Base-by-base conservation (phyloP, 805 yeast genomes). In the Metschnikowia kofuensis region DNA sequence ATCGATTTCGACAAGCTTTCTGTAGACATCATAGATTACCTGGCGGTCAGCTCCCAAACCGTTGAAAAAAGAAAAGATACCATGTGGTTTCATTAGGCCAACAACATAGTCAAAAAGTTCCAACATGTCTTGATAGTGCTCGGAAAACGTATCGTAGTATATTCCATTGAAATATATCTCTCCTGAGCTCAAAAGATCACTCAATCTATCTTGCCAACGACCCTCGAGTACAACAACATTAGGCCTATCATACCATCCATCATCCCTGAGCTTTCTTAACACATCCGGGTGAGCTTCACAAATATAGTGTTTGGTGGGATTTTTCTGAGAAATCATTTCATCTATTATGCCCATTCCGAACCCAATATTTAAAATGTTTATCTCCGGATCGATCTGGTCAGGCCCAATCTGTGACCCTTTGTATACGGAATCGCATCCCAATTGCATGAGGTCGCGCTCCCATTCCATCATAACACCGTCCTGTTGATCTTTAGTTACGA, bases 401-500 rank as follows among this genome's bases (percentile, higher is more conserved):
- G 63, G 52, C 9, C 46, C 59, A 57, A 68, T 44, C 7, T 59
- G 64, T 11, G 68, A 58, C 1, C 80, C 72, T 42, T 72, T 72
- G 62, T 85, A 83, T n/a, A 92, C 63, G 0, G 92, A 71, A 32
- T 86, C 83, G 47, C 95, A 85, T 0, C 96, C 96, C 13, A 84
- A 74, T 45, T 76, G 72, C 98, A 91, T 91, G 48, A 91, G 73
- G 16, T 82, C 79, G 5, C 82, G 76, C 64, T 91, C 98, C 98
- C 98, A 91, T 57, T 85, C 86, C 98, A 91, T 91, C 98, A 91
- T 91, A 2, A 91, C 97, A 14, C 97, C 98, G 60, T 91, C 97
- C 41, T 78, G 74, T 44, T 84, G 72, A 26, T 81, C 84, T 51
- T 80, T 75, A 0, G 97, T 92, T 27, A 89, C 71, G 27, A 91